Percentiles rank a stretch among this genome's conserved stretches.
These are phyloP conservation scores for Pneumocystis jirovecii DNA, from an alignment of 1,139 yeast species.

Conservation along the genomic window DNA sequence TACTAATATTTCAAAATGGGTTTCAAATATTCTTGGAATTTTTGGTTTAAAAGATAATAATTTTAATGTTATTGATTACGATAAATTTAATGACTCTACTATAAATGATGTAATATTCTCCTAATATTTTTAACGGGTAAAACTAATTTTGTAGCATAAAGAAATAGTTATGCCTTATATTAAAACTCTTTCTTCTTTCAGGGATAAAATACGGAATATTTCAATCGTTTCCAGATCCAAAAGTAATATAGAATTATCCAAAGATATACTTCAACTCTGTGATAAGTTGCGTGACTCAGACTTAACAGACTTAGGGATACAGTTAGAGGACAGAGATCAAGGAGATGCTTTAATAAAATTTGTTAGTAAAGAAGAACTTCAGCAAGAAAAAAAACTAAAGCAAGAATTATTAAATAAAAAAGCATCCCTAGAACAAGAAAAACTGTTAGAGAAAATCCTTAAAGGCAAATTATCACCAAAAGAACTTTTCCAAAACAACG, in stretches of 20 bases:
- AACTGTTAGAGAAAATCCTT: slow-evolving; percentile 46
- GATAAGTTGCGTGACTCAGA: slow-evolving; percentile 50
- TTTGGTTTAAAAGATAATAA: slow-evolving; percentile 51
- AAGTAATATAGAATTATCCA: neutral
- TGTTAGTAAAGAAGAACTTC: slow-evolving; percentile 55
- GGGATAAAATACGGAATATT: slow-evolving; percentile 61
- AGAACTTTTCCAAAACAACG: slow-evolving; percentile 51
- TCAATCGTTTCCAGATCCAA: slow-evolving; percentile 27
- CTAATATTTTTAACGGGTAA: slow-evolving; percentile 23
- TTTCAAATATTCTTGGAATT: slow-evolving; percentile 51
- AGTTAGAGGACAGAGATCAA: slow-evolving; percentile 72
- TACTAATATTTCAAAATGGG: slow-evolving; percentile 47
- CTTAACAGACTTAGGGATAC: slow-evolving; percentile 58
- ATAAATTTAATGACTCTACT: slow-evolving; percentile 13
- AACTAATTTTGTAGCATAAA: slow-evolving; percentile 19
- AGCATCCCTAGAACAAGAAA: slow-evolving; percentile 28
- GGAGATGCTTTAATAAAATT: slow-evolving; percentile 58
- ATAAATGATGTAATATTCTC: slow-evolving; percentile 21
- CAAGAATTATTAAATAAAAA: slow-evolving; percentile 31
- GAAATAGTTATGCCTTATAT: slow-evolving; percentile 67
- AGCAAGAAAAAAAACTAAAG: slow-evolving; percentile 46
- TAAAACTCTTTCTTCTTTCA: slow-evolving; percentile 57
- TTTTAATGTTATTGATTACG: slow-evolving; percentile 76
- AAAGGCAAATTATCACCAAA: slow-evolving; percentile 57
- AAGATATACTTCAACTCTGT: slow-evolving; percentile 41